Conservation (phyloP, 2,329 filamentous ascomycete species). For the Thelonectria rubi region DNA sequence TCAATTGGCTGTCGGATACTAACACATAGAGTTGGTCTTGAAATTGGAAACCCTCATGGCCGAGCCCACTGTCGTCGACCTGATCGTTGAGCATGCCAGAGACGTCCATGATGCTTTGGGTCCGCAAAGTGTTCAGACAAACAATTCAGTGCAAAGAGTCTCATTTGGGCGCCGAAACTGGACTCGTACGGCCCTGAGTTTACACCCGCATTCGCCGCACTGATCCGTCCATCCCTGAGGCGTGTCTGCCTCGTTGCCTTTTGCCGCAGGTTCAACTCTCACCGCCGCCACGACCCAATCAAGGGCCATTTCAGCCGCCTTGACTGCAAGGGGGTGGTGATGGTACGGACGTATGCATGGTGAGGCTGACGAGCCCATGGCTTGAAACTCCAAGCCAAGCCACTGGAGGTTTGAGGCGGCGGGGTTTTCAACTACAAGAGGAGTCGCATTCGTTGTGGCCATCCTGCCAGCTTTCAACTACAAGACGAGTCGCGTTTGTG, state of each 20-base stretch:
- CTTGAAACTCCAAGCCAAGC: background rate
- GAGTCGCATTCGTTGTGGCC: background rate
- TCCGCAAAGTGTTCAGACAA: too few relatives aligned
- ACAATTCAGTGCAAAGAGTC: too few relatives aligned
- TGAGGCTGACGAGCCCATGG: background rate
- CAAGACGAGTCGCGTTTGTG: background rate
- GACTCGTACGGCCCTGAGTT: background rate
- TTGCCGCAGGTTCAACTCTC: background rate
- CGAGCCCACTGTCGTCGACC: background rate
- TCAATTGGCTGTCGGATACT: background rate
- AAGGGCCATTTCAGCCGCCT: background rate
- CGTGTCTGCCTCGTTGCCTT: background rate
- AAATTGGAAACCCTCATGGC: background rate
- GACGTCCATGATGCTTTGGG: background rate
- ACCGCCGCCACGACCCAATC: background rate
- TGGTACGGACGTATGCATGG: background rate
- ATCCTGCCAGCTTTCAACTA: background rate
- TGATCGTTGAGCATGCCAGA: constrained; percentile 1
- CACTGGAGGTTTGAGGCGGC: too few relatives aligned
- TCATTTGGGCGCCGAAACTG: background rate
- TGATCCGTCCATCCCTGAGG: background rate
- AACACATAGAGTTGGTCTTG: background rate
- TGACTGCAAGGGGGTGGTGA: background rate
- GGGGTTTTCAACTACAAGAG: too few relatives aligned
- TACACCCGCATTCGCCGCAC: background rate